phyloP scores from a whole-genome alignment of 176 grass and related monocot genomes.

The Oryza rufipogon region DNA sequence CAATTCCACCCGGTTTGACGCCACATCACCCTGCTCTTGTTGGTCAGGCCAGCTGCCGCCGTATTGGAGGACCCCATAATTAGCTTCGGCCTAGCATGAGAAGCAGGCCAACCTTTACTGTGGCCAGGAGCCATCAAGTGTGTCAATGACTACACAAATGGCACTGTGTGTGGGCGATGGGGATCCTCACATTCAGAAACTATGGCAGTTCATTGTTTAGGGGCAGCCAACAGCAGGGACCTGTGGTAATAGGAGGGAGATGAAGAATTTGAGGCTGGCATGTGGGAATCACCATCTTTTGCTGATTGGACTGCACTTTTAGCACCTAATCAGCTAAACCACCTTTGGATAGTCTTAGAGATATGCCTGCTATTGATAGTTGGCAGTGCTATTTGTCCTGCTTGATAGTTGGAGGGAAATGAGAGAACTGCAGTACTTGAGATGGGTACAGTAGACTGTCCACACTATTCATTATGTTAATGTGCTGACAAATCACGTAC shows the following conservation, averaged over 20 bases:
- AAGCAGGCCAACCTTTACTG: not conserved
- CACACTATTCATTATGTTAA: not conserved
- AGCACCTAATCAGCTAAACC: not conserved
- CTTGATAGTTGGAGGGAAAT: not conserved
- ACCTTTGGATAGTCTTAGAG: not conserved
- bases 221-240: too few species aligned
- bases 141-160: too few species aligned
- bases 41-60: too few species aligned
- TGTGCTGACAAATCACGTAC: not conserved
- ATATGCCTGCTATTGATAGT: too few species aligned
- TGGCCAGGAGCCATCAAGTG: not conserved
- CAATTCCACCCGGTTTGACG: not conserved
- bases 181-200: not conserved
- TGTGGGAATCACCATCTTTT: not conserved
- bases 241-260: too few species aligned
- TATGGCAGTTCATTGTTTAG: not conserved
- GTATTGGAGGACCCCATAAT: too few species aligned
- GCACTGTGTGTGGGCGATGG: too few species aligned
- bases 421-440: not conserved
- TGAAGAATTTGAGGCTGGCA: too few species aligned
- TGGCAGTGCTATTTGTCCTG: not conserved
- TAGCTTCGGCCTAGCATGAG: not conserved
- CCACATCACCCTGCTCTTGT: not conserved
- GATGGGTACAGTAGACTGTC: too few species aligned
- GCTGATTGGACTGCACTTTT: not conserved